phyloP scores from a whole-genome alignment of 306 rosid species.

The Cyamopsis tetragonoloba region DNA sequence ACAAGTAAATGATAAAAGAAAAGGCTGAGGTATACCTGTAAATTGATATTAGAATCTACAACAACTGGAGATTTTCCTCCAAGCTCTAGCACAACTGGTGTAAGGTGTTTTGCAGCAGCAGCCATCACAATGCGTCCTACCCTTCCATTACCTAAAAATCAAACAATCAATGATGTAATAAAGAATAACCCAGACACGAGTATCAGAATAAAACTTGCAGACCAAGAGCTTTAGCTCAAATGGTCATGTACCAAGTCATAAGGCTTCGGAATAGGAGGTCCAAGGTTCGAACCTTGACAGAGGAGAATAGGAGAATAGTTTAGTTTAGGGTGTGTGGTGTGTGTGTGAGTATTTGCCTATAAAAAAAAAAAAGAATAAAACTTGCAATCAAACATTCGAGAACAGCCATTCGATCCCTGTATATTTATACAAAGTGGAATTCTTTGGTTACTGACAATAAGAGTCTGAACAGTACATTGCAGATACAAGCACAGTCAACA shows the following conservation, averaged over 20 bases:
- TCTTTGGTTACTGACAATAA: not conserved
- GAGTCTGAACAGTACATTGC: not conserved
- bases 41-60: constrained; percentile 73
- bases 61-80: constrained; percentile 95
- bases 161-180: not conserved
- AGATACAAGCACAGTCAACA: not conserved
- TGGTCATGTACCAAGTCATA: no score
- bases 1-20: not conserved
- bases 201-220: not conserved
- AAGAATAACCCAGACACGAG: not conserved
- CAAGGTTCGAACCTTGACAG: no score
- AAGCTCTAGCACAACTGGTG: constrained; percentile 95
- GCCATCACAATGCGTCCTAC: constrained; percentile 90
- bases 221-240: no score
- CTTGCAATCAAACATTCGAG: not conserved
- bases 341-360: no score
- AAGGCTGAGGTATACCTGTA: constrained; percentile 42
- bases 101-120: constrained; percentile 96
- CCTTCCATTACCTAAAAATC: constrained; percentile 64
- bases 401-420: not conserved
- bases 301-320: no score
- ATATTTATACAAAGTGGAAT: not conserved
- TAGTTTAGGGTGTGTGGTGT: no score
- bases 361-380: no score
- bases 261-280: no score